Percentiles rank a stretch among this genome's conserved stretches.
Conservation (phyloP, 208 protist species). For the Trypanosoma mega region DNA sequence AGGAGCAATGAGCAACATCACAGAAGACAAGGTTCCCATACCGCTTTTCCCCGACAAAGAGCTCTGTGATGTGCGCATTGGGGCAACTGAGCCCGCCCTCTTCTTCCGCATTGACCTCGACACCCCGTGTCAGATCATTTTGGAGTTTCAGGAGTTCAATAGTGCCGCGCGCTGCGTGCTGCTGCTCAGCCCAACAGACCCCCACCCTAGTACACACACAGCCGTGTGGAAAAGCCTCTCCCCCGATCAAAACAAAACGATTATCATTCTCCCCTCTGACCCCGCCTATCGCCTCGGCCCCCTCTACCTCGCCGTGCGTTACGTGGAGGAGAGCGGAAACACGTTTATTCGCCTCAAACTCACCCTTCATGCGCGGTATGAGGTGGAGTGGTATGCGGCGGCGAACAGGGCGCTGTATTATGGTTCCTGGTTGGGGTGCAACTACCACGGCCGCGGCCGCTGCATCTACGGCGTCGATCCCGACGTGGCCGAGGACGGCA, state of each 20-base stretch:
- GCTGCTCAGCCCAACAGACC: conserved; percentile 62
- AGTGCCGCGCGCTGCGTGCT: conserved; percentile 69
- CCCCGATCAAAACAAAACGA: conserved; percentile 63
- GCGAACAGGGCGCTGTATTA: conserved; percentile 62
- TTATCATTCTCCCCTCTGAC: conserved; percentile 80
- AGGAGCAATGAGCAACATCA: conserved; percentile 18
- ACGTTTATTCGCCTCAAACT: conserved; percentile 69
- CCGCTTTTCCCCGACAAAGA: conserved; percentile 37
- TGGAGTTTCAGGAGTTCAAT: conserved; percentile 83
- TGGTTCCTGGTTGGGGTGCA: conserved; percentile 63
- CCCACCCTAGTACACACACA: conserved; percentile 61
- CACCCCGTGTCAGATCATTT: conserved; percentile 47
- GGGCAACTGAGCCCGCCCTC: conserved; percentile 46
- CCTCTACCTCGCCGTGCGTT: conserved; percentile 74
- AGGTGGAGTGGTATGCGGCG: conserved; percentile 29
- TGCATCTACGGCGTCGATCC: conserved; percentile 59
- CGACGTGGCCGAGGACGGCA: conserved; percentile 15
- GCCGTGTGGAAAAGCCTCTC: conserved; percentile 79
- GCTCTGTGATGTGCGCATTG: conserved; percentile 49
- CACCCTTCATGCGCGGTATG: conserved; percentile 32
- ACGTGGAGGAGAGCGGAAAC: conserved; percentile 68
- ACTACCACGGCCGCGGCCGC: conserved; percentile 63
- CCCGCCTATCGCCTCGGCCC: conserved; percentile 41
- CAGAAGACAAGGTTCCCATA: conserved; percentile 26
- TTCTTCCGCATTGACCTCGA: conserved; percentile 60